Percentiles rank a stretch among this genome's conserved stretches.
phyloP scores from a whole-genome alignment of 2,329 filamentous ascomycete genomes.

The Diaporthe vaccinii region DNA sequence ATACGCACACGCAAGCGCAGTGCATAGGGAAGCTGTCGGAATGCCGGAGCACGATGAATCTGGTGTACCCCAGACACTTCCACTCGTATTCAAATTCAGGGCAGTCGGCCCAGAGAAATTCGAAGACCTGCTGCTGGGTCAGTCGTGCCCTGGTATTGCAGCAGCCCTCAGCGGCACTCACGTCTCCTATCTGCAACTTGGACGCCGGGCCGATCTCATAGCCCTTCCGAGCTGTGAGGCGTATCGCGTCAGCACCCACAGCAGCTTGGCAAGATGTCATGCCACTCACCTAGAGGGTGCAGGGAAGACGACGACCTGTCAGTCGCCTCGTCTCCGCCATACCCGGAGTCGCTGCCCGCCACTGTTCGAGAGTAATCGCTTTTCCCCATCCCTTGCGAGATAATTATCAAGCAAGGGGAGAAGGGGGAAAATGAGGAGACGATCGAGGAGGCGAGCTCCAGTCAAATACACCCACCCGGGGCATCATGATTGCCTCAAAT shows the following conservation, averaged over 20 bases:
- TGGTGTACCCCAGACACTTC: conserved; percentile 54
- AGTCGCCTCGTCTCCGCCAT: conserved; percentile 51
- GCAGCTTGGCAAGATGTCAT: conserved; percentile 16
- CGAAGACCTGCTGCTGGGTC: conserved; percentile 49
- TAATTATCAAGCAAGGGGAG: conserved; percentile 43
- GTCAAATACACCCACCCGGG: conserved; percentile 33
- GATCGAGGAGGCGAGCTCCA: conserved; percentile 31
- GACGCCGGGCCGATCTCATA: conserved; percentile 53
- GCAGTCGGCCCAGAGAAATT: conserved; percentile 55
- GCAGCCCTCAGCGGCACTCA: conserved; percentile 43
- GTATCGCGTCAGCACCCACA: conserved; percentile 35
- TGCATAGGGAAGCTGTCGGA: conserved; percentile 53
- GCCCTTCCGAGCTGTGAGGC: conserved; percentile 49
- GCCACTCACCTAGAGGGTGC: conserved; percentile 51
- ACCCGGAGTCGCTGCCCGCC: conserved; percentile 51
- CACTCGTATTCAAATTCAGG: conserved; percentile 54
- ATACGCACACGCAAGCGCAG: conserved; percentile 54
- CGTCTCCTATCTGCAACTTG: conserved; percentile 53
- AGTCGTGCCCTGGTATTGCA: conserved; percentile 30
- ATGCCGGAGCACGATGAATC: conserved; percentile 54
- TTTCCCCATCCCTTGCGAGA: conserved; percentile 52
- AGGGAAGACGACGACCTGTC: conserved; percentile 48
- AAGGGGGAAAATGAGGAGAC: conserved; percentile 43
- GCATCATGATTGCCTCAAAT: conserved; percentile 40
- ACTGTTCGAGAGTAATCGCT: conserved; percentile 51